phyloP scores from a whole-genome alignment of 148 eudicot genomes.

The Vaccinium corymbosum region DNA sequence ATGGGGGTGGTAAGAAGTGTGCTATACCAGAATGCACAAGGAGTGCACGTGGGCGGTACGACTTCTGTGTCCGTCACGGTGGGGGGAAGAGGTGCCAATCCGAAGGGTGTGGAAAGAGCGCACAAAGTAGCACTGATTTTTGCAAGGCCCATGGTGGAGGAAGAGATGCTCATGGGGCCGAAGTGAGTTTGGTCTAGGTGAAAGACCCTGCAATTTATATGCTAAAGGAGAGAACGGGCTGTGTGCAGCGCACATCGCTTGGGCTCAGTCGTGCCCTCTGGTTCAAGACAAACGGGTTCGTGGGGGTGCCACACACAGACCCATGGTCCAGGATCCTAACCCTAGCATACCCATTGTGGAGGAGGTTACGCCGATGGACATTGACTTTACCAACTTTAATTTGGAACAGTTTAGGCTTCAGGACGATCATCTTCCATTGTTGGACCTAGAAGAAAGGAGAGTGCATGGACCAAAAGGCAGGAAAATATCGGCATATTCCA shows the following conservation, averaged over 20 bases:
- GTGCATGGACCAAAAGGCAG: conserved; percentile 52
- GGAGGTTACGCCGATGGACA: conserved; percentile 21
- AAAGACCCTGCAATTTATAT: conserved; percentile 60
- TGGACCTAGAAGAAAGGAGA: conserved; percentile 61
- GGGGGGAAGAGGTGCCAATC: conserved; percentile 86
- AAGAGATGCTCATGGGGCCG: conserved; percentile 81
- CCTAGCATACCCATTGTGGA: conserved; percentile 19
- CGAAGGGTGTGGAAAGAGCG: conserved; percentile 84
- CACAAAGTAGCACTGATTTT: conserved; percentile 97
- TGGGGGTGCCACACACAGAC: conserved; percentile 72
- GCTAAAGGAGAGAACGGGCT: conserved; percentile 73
- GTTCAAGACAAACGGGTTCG: conserved; percentile 89
- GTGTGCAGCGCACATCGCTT: conserved; percentile 66
- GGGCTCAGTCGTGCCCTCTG: conserved; percentile 6
- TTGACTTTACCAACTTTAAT: conserved; percentile 1
- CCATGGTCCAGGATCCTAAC: conserved; percentile 43
- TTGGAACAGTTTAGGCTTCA: conserved; percentile 21
- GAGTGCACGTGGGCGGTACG: conserved; percentile 88
- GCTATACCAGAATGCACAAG: conserved; percentile 65
- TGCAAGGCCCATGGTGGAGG: conserved; percentile 99
- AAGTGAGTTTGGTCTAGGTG: conserved; percentile 49
- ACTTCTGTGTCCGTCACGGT: conserved; percentile 95
- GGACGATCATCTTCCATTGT: conserved; percentile 22
- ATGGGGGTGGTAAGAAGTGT: conserved; percentile 96
- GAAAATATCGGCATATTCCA: conserved; percentile 24